Evolutionary conservation across 2,329 filamentous ascomycete species (phyloP).

Genomic region (Colletotrichum falcatum): DNA sequence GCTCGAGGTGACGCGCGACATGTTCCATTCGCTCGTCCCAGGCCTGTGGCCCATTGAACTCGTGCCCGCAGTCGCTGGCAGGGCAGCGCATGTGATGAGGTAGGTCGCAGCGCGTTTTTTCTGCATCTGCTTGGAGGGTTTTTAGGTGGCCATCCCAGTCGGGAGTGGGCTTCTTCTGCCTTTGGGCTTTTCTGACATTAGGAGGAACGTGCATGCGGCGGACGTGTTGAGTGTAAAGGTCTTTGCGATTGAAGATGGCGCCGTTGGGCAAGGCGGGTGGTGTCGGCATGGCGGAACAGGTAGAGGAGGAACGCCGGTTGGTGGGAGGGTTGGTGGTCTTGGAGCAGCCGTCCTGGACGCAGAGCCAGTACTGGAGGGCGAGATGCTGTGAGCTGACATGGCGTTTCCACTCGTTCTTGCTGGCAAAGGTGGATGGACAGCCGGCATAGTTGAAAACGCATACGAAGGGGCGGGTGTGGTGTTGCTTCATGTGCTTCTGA

Average conservation of each 20-base stretch:
- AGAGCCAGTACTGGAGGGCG: constrained; percentile 79
- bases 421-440: constrained; percentile 78
- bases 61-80: constrained; percentile 66
- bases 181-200: constrained; percentile 53
- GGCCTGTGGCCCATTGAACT: constrained; percentile 71
- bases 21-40: constrained; percentile 93
- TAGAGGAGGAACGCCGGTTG: constrained; percentile 31
- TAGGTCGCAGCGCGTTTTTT: constrained; percentile 68
- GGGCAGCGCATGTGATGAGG: constrained; percentile 73
- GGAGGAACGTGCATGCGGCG: constrained; percentile 82
- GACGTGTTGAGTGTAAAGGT: constrained; percentile 90
- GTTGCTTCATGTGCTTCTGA: constrained; percentile 62
- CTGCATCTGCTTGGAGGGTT: constrained; percentile 68
- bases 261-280: constrained; percentile 61
- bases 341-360: constrained; percentile 71
- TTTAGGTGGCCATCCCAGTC: constrained; percentile 68
- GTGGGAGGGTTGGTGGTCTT: constrained; percentile 46
- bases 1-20: constrained; percentile 82
- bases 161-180: constrained; percentile 50
- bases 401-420: constrained; percentile 96
- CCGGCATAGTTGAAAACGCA: constrained; percentile 86
- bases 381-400: constrained; percentile 87
- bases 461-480: constrained; percentile 72
- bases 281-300: constrained; percentile 15
- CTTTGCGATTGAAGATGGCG: constrained; percentile 87